Conservation (phyloP, 2,329 filamentous ascomycete species). For the Fusarium sp. region DNA sequence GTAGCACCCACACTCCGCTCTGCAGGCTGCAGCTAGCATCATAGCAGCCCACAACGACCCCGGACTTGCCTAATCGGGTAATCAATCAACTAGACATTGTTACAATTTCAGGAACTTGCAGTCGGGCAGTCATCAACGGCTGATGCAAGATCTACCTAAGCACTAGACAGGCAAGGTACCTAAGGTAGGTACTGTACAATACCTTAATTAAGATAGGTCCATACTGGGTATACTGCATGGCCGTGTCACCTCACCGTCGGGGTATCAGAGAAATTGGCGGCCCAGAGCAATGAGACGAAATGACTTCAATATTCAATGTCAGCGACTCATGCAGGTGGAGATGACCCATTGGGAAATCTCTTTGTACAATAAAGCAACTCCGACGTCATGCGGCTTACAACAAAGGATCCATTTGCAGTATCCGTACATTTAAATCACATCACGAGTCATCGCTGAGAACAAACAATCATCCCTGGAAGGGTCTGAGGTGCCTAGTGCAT, state of each 20-base stretch:
- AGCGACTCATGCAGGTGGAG: background rate
- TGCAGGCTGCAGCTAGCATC: constrained; percentile 42
- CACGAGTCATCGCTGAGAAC: background rate
- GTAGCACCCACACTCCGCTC: constrained; percentile 33
- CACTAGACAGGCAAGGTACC: background rate
- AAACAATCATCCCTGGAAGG: background rate
- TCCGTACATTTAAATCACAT: background rate
- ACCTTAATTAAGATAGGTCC: background rate
- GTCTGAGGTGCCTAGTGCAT: too few relatives aligned
- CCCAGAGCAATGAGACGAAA: background rate
- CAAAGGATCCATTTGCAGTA: background rate
- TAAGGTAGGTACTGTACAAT: background rate
- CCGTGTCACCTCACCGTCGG: background rate
- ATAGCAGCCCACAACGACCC: constrained; percentile 25
- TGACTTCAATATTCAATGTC: background rate
- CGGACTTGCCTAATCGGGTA: constrained; percentile 48
- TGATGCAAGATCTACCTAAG: background rate
- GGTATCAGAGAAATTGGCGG: background rate
- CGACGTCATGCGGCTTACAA: background rate
- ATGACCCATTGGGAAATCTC: constrained; percentile 5
- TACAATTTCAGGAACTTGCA: constrained; percentile 24
- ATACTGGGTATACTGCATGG: background rate
- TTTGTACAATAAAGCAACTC: constrained; percentile 17
- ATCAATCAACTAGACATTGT: constrained; percentile 23
- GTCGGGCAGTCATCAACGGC: background rate